Evolutionary conservation across 805 yeast species (phyloP).

Genomic region (Candida gorgasii): DNA sequence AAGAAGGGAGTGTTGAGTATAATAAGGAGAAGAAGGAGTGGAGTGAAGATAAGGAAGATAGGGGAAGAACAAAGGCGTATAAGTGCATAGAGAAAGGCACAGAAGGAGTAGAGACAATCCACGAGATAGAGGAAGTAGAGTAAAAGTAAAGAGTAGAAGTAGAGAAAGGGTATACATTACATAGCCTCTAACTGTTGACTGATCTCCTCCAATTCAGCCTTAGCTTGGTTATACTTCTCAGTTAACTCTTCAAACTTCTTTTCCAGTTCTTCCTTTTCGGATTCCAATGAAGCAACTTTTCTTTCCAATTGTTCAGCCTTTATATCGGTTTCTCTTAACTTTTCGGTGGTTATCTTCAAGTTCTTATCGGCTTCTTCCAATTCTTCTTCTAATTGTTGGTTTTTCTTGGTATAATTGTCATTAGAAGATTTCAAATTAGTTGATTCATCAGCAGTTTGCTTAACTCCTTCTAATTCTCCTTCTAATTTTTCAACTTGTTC

Average conservation of each 20-base stretch:
- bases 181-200: constrained; percentile 89
- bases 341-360: constrained; percentile 89
- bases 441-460: constrained; percentile 88
- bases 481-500: constrained; percentile 79
- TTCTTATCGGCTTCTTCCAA: constrained; percentile 87
- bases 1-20: no score
- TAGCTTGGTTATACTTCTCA: constrained; percentile 77
- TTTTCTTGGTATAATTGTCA: constrained; percentile 88
- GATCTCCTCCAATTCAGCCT: constrained; percentile 94
- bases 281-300: constrained; percentile 87
- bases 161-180: constrained; percentile 21
- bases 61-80: no score
- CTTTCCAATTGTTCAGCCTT: constrained; percentile 95
- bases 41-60: no score
- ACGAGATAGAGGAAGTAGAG: no score
- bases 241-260: constrained; percentile 85
- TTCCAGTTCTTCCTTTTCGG: constrained; percentile 90
- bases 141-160: background rate
- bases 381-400: constrained; percentile 85
- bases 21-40: no score
- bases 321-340: constrained; percentile 92
- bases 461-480: constrained; percentile 68
- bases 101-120: no score
- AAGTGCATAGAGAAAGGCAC: no score
- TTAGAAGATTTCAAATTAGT: constrained; percentile 84